phyloP scores from a whole-genome alignment of 2,329 filamentous ascomycete genomes.

The Pezicula radicicola region DNA sequence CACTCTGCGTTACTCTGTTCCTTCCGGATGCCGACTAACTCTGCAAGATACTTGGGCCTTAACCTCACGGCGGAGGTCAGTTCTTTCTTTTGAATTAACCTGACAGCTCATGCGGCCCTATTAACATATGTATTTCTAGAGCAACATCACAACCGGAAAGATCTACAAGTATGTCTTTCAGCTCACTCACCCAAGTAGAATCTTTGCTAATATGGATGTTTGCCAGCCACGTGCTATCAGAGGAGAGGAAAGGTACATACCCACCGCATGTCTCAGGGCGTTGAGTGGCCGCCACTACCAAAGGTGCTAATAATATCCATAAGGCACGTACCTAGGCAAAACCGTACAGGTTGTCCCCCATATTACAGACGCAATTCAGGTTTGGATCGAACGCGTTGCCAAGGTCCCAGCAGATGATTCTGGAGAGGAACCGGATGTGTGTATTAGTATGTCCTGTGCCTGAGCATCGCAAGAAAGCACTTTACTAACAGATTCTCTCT shows the following conservation, averaged over 20 bases:
- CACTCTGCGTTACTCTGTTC: slow-evolving; percentile 55
- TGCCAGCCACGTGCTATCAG: too few species aligned
- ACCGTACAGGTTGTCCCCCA: slow-evolving; percentile 92
- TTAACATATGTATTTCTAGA: slow-evolving; percentile 48
- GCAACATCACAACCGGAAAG: slow-evolving; percentile 98
- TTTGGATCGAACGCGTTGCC: slow-evolving; percentile 87
- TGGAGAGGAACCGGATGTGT: slow-evolving; percentile 80
- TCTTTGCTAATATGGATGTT: too few species aligned
- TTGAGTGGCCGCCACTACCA: too few species aligned
- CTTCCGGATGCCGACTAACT: too few species aligned
- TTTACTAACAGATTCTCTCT: slow-evolving; percentile 12
- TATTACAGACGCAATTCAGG: slow-evolving; percentile 85
- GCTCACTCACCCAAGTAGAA: too few species aligned
- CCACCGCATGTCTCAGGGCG: too few species aligned
- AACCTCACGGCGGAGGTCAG: too few species aligned
- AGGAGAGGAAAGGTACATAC: too few species aligned
- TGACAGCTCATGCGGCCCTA: too few species aligned
- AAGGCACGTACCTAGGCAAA: slow-evolving; percentile 75
- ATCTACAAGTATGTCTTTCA: slow-evolving; percentile 83
- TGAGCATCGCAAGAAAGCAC: neutral
- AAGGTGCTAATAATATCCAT: slow-evolving; percentile 25
- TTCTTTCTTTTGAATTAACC: too few species aligned
- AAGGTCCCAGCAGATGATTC: slow-evolving; percentile 84
- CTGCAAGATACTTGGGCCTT: too few species aligned
- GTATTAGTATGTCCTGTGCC: slow-evolving; percentile 63